A percentile compares a stretch with the other conserved stretches of the same genome.
phyloP scores from a whole-genome alignment of 2,329 filamentous ascomycete genomes.

The Monilinia fructicola region DNA sequence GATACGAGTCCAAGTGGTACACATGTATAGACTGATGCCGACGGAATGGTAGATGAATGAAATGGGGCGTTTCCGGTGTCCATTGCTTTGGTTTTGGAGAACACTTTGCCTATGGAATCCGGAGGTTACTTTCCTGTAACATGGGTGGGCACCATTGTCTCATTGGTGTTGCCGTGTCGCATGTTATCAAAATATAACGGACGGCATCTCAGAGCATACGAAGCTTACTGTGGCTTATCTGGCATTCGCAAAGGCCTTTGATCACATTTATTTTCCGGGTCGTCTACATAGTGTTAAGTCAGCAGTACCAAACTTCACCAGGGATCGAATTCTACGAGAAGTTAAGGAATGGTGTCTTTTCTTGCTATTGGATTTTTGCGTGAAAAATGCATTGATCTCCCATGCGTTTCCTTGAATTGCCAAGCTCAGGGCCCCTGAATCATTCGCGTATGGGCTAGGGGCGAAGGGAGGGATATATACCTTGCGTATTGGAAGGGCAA shows the following conservation, averaged over 20 bases:
- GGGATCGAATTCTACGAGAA: background rate
- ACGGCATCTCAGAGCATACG: background rate
- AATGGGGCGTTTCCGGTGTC: conserved; percentile 2
- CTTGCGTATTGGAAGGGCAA: conserved; percentile 4
- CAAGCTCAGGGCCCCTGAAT: conserved; percentile 4
- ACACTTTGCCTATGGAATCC: background rate
- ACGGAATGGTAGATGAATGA: conserved; percentile 17
- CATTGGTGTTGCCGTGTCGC: conserved; percentile 15
- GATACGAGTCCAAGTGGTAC: conserved; percentile 17
- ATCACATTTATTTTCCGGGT: conserved; percentile 2
- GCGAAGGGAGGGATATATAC: background rate
- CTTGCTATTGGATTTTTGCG: background rate
- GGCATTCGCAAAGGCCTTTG: background rate
- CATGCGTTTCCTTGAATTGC: background rate
- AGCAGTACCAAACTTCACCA: conserved; percentile 6
- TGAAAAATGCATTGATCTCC: background rate
- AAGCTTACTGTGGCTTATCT: conserved; percentile 10
- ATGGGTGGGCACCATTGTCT: conserved; percentile 7
- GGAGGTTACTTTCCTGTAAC: conserved; percentile 2
- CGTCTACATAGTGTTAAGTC: conserved; percentile 8
- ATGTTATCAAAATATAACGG: conserved; percentile 14
- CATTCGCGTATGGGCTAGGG: background rate
- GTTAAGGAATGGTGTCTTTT: background rate
- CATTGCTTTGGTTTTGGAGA: conserved; percentile 2
- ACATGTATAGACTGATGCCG: conserved; percentile 11